These are phyloP conservation scores for Haberlea rhodopensis DNA, from an alignment of 257 asterid genomes.

Conservation along the genomic window DNA sequence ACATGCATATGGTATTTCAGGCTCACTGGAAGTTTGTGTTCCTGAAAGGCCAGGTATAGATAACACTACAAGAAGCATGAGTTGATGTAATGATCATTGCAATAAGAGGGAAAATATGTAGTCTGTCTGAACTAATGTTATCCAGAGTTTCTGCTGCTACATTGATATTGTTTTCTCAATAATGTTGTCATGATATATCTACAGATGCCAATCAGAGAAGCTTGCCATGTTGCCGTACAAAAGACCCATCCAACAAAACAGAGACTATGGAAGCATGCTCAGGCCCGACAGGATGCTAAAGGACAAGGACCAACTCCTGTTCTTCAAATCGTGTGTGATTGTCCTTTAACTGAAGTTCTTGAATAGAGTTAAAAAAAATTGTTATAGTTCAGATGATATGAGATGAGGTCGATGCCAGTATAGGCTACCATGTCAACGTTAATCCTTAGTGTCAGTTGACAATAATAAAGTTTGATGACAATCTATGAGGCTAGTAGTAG, in stretches of 20 bases:
- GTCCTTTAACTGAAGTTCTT: constrained; percentile 1
- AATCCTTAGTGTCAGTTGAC: not conserved
- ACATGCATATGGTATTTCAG: not conserved
- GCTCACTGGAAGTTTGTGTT: not conserved
- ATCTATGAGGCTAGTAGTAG: constrained; percentile 1
- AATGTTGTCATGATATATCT: constrained; percentile 19
- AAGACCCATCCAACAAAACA: constrained; percentile 82
- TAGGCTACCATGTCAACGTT: not conserved
- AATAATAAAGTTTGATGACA: not conserved
- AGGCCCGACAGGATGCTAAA: constrained; percentile 74
- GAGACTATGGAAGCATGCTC: constrained; percentile 98
- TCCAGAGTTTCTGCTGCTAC: constrained; percentile 13
- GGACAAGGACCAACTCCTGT: constrained; percentile 76
- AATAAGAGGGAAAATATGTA: not conserved
- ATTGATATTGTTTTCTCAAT: constrained; percentile 9
- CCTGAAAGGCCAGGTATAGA: not conserved
- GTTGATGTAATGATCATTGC: not conserved
- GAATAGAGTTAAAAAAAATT: not conserved
- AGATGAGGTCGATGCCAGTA: not conserved
- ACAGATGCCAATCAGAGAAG: constrained; percentile 98
- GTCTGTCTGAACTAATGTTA: not conserved
- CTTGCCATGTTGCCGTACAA: constrained; percentile 95
- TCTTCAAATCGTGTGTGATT: constrained; percentile 79
- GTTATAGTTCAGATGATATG: not conserved
- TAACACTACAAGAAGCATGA: not conserved